Percentiles rank a stretch among this genome's conserved stretches.
Conservation (phyloP, 2,329 filamentous ascomycete species). For the Massarina eburnea region DNA sequence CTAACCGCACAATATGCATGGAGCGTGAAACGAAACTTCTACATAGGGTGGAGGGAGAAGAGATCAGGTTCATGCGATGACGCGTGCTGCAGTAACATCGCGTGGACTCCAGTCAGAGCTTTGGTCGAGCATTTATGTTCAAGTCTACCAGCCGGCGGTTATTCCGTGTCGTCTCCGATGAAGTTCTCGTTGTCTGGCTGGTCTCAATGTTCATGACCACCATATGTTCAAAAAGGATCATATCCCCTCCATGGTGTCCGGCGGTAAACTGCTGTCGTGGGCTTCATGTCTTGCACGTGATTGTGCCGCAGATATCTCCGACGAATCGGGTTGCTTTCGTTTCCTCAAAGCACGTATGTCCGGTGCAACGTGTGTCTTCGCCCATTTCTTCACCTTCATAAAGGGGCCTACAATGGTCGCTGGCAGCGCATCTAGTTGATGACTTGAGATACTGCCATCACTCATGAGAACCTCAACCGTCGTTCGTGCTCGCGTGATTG, state of each 20-base stretch:
- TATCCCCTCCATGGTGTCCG: conserved; percentile 33
- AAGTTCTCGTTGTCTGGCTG: background rate
- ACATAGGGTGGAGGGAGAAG: background rate
- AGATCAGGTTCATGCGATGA: background rate
- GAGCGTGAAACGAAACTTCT: conserved; percentile 6
- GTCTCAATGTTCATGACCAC: background rate
- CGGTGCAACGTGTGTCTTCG: conserved; percentile 65
- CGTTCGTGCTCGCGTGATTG: conserved; percentile 67
- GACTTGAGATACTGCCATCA: conserved; percentile 51
- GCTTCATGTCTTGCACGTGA: conserved; percentile 3
- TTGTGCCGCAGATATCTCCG: conserved; percentile 14
- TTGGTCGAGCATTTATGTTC: no score
- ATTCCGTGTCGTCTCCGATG: background rate
- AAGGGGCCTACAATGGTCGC: conserved; percentile 65
- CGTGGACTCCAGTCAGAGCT: background rate
- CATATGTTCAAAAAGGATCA: no score
- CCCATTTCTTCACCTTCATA: conserved; percentile 72
- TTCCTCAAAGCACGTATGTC: conserved; percentile 17
- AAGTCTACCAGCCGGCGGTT: no score
- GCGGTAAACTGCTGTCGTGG: conserved; percentile 28
- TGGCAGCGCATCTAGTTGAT: conserved; percentile 44
- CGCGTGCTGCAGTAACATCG: background rate
- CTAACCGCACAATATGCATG: conserved; percentile 3
- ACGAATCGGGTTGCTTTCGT: conserved; percentile 17
- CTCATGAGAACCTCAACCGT: conserved; percentile 68